Conservation (phyloP, 345 rosid genomes). For the Ceriops zippeliana region DNA sequence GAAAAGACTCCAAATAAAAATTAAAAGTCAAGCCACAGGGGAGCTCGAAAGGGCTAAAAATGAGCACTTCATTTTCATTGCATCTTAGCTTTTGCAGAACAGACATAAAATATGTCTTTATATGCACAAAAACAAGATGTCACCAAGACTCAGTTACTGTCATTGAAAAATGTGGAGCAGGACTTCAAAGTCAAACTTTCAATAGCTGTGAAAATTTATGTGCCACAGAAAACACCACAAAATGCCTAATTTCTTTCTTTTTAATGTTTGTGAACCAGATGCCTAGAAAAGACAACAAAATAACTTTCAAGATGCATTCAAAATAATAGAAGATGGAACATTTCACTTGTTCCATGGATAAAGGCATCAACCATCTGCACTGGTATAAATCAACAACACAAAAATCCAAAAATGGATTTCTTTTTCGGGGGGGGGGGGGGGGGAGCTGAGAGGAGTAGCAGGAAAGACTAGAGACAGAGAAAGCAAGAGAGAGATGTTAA, state of each 20-base stretch:
- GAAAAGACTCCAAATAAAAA: too few species aligned
- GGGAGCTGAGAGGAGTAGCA: neutral
- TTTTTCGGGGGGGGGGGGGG: neutral
- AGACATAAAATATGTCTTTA: too few species aligned
- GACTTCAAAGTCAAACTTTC: neutral
- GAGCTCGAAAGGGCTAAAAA: too few species aligned
- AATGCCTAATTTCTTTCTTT: neutral
- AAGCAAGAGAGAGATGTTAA: neutral
- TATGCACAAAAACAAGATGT: neutral
- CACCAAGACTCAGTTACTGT: neutral
- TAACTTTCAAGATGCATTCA: neutral
- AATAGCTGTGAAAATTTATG: neutral
- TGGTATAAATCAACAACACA: neutral
- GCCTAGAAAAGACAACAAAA: neutral
- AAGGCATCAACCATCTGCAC: neutral
- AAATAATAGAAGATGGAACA: neutral
- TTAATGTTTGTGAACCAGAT: neutral
- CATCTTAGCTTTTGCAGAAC: too few species aligned
- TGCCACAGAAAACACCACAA: neutral
- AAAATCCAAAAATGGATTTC: neutral
- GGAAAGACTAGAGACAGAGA: constrained; percentile 1
- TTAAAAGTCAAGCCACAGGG: too few species aligned
- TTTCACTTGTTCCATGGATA: neutral
- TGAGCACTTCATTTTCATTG: too few species aligned
- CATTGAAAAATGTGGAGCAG: neutral